A percentile compares a stretch with the other conserved stretches of the same genome.
phyloP scores from a whole-genome alignment of 2,329 filamentous ascomycete genomes.

The Ophiocordyceps camponoti-saundersi region DNA sequence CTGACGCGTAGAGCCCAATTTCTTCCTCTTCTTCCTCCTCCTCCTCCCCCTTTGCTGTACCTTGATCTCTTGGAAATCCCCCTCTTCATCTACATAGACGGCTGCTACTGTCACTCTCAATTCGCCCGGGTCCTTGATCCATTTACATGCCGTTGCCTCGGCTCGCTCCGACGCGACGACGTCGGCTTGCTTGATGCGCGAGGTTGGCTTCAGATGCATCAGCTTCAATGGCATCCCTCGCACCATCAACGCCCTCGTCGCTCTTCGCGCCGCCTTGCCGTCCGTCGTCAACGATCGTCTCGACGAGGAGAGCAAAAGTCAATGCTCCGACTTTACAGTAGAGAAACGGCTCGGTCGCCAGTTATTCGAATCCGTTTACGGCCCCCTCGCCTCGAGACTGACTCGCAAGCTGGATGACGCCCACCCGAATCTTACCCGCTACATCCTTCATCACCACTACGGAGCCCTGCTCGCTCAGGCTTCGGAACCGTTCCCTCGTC shows the following conservation, averaged over 20 bases:
- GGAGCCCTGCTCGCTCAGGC: constrained; percentile 51
- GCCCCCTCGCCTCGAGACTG: constrained; percentile 56
- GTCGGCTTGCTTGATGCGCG: constrained; percentile 55
- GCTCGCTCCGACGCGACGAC: constrained; percentile 13
- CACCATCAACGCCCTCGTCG: constrained; percentile 66
- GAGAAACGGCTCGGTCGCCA: constrained; percentile 38
- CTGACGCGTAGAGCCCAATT: not conserved
- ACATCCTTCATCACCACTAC: constrained; percentile 63
- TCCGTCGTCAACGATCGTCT: constrained; percentile 33
- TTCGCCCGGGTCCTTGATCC: constrained; percentile 56
- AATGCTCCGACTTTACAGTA: constrained; percentile 32
- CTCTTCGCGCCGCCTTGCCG: constrained; percentile 49
- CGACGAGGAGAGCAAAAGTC: constrained; percentile 37
- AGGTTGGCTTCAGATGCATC: constrained; percentile 62
- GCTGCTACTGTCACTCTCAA: constrained; percentile 78
- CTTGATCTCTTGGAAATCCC: too few species aligned
- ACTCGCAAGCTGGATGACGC: constrained; percentile 52
- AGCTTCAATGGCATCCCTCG: constrained; percentile 71
- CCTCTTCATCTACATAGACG: too few species aligned
- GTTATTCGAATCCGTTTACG: constrained; percentile 65
- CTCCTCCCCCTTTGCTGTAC: not conserved
- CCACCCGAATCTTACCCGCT: constrained; percentile 68
- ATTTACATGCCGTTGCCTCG: constrained; percentile 38
- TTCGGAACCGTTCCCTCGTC: constrained; percentile 17
- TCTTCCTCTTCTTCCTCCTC: not conserved